These are phyloP conservation scores for Lepidium campestre DNA, from an alignment of 441 rosid genomes.

Conservation along the genomic window DNA sequence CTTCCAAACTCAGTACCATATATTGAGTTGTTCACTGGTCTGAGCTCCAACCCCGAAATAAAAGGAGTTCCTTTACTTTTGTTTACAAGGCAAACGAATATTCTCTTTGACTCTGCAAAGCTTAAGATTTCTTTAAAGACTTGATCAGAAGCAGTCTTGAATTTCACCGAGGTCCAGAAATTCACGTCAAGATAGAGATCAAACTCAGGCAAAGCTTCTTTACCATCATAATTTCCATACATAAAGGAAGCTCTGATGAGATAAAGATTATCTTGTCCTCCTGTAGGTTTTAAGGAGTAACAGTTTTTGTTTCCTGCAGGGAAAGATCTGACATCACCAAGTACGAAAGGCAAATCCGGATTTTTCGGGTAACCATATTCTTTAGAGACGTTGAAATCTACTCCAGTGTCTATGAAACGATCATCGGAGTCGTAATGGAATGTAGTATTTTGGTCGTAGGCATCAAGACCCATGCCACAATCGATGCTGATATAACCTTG, in stretches of 20 bases:
- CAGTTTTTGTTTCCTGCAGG: constrained; percentile 51
- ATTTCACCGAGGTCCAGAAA: constrained; percentile 37
- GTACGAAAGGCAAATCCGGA: not conserved
- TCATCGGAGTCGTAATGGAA: constrained; percentile 11
- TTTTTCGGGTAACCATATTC: not conserved
- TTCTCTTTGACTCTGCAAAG: constrained; percentile 19
- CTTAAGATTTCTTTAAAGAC: constrained; percentile 40
- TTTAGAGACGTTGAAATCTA: not conserved
- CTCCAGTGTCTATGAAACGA: constrained; percentile 3
- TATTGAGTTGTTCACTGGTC: constrained; percentile 38
- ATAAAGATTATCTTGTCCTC: constrained; percentile 27
- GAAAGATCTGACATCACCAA: constrained; percentile 35
- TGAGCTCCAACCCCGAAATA: constrained; percentile 50
- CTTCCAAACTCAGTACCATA: constrained; percentile 33
- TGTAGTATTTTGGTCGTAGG: not conserved
- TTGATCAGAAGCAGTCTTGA: constrained; percentile 37
- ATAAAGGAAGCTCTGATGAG: constrained; percentile 54
- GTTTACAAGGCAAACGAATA: constrained; percentile 47
- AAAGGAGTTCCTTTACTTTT: constrained; percentile 56
- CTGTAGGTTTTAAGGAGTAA: constrained; percentile 34
- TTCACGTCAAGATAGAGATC: constrained; percentile 43
- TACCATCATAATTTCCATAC: constrained; percentile 54
- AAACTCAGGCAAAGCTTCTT: constrained; percentile 34
- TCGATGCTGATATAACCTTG: constrained; percentile 40
- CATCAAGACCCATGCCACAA: constrained; percentile 17